phyloP scores from a whole-genome alignment of 257 asterid species.

The Salvia hispanica region DNA sequence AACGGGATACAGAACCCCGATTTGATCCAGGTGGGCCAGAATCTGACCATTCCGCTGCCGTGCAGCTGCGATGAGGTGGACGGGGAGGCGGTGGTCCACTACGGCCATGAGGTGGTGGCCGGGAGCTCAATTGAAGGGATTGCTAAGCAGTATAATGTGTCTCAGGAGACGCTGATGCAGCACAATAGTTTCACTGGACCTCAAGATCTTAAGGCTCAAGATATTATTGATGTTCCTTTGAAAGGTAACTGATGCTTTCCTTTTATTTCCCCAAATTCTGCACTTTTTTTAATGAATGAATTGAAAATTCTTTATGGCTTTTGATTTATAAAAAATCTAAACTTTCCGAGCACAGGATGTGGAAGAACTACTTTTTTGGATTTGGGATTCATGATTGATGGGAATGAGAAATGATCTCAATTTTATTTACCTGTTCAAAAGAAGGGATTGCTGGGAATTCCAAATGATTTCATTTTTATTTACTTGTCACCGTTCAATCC shows the following conservation, averaged over 20 bases:
- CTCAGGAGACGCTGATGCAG: conserved; percentile 48
- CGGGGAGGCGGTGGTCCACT: conserved; percentile 69
- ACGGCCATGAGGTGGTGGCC: conserved; percentile 58
- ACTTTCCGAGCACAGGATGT: neutral
- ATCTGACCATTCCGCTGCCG: conserved; percentile 73
- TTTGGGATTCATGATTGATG: neutral
- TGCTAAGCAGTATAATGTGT: conserved; percentile 51
- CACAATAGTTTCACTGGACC: conserved; percentile 59
- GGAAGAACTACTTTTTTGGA: too few relatives aligned
- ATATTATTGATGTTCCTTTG: conserved; percentile 79
- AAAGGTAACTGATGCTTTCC: conserved; percentile 42
- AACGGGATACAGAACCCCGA: conserved; percentile 45
- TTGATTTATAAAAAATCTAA: neutral
- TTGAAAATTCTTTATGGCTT: neutral
- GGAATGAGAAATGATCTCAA: neutral
- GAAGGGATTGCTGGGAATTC: too few relatives aligned
- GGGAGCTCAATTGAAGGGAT: conserved; percentile 60
- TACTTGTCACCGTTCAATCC: too few relatives aligned
- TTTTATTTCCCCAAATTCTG: neutral
- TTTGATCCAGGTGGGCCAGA: conserved; percentile 47
- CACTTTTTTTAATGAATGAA: neutral
- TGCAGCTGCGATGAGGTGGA: conserved; percentile 82
- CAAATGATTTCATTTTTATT: too few relatives aligned
- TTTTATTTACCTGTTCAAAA: too few relatives aligned
- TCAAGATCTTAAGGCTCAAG: conserved; percentile 46